Base-by-base conservation (phyloP, 768 basidiomycete genomes). In the Suillus clintonianus region DNA sequence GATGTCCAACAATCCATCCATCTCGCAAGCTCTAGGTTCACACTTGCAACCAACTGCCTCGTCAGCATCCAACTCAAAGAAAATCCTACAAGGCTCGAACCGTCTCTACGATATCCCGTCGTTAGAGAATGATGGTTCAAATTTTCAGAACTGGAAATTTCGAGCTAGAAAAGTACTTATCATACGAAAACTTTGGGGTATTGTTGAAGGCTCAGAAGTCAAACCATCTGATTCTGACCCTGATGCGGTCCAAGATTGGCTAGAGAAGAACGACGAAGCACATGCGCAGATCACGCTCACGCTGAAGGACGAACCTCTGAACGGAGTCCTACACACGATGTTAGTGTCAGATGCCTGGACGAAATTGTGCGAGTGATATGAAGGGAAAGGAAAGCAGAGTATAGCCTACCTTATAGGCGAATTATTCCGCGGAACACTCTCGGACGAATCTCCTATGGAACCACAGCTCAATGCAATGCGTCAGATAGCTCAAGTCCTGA, bases 221-320 rank as follows among this genome's bases (percentile, higher is more conserved):
- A 34, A 55, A 10, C 59, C 59, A 1, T 15, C 55, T 36, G 32
- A 8, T 4, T 11, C 43, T 24, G 30, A 64, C 24, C 58, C 57
- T 32, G 22, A 32, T 11, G 59, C 19, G 11, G 7, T 13, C 6
- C 13, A 41, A 4, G 34, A 64, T 2, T 64, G 63, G 59, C 2
- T 54, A 4, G 22, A 32, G 17, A 55, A 37, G 34, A 65, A 72
- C 27, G 58, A 65, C 19, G 65, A 71, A 51, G 65, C 71, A 0
- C 24, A 37, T 4, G 63, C 63, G 9, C 69, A 72, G 41, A 64
- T 71, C 50, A 62, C 54, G 14, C 69, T 71, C 24, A 71, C 69
- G 10, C 60, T 72, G 22, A 63, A 65, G 34, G 69, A 72, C 27
- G 67, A 69, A 53, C 69, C 69, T 0, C 63, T 71, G 1, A 66